Percentiles rank a stretch among this genome's conserved stretches.
phyloP scores from a whole-genome alignment of 352 stramenopile genomes.

The Globisporangium mamillatum region DNA sequence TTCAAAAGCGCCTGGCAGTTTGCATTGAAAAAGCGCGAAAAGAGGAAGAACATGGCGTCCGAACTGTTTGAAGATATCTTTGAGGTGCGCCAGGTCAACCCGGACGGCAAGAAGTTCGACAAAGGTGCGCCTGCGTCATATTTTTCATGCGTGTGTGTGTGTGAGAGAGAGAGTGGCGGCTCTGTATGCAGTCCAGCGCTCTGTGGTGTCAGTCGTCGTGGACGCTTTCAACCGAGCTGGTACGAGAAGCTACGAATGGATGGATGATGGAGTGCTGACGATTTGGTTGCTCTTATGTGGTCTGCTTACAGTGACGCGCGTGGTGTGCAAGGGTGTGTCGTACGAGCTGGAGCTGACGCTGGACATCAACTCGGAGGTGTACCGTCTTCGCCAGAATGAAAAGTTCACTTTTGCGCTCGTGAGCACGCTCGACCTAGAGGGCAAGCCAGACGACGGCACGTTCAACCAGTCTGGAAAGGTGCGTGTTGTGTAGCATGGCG shows the following conservation, averaged over 20 bases:
- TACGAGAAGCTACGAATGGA: neutral
- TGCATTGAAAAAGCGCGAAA: slow-evolving; percentile 11
- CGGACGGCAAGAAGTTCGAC: slow-evolving; percentile 97
- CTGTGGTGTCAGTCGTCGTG: neutral
- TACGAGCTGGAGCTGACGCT: slow-evolving; percentile 97
- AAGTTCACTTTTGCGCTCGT: slow-evolving; percentile 96
- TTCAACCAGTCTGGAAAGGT: slow-evolving; percentile 92
- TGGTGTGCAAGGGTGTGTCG: slow-evolving; percentile 95
- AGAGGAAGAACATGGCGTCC: slow-evolving; percentile 56
- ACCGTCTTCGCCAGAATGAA: slow-evolving; percentile 93
- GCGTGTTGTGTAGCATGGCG: neutral
- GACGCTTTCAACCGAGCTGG: neutral
- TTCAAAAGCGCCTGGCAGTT: slow-evolving; percentile 2
- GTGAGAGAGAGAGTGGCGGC: neutral
- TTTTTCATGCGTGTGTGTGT: neutral
- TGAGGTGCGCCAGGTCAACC: slow-evolving; percentile 96
- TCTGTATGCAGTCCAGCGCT: neutral
- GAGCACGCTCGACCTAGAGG: slow-evolving; percentile 95
- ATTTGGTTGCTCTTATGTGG: neutral
- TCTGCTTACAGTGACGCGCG: slow-evolving; percentile 83
- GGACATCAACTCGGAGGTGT: slow-evolving; percentile 98
- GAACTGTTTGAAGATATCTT: slow-evolving; percentile 99
- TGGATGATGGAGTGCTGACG: slow-evolving; percentile 15
- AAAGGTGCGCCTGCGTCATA: slow-evolving; percentile 55
- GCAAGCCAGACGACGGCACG: slow-evolving; percentile 93